Conservation (phyloP, 768 basidiomycete species). For the Collybia nuda region DNA sequence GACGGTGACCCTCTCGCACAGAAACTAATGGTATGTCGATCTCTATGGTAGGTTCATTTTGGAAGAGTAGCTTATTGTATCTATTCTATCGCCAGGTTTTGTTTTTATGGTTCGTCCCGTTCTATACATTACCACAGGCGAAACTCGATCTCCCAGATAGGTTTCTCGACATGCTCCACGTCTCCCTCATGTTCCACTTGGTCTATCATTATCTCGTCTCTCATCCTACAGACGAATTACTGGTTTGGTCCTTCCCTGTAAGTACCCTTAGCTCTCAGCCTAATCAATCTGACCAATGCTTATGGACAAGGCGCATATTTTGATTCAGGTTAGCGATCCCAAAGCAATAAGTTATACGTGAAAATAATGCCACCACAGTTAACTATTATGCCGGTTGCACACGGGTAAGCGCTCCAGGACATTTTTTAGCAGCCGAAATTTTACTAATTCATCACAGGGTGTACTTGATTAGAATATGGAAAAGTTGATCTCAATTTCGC, state of each 20-base stretch:
- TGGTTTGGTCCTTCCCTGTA: slow-evolving; percentile 1
- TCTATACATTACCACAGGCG: neutral
- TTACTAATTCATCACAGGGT: no score
- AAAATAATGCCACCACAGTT: neutral
- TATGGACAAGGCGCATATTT: neutral
- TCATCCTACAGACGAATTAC: neutral
- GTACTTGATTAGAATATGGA: slow-evolving; percentile 2
- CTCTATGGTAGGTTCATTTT: no score
- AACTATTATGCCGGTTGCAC: neutral
- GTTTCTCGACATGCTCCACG: neutral
- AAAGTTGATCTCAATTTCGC: neutral
- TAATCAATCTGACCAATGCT: neutral
- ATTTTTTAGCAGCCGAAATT: no score
- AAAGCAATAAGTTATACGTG: no score
- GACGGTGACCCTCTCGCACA: no score
- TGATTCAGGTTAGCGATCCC: neutral
- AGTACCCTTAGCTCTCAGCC: neutral
- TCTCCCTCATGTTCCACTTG: neutral
- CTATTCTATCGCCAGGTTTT: neutral
- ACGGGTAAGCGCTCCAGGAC: no score
- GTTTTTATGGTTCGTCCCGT: slow-evolving; percentile 1
- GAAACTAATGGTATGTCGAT: no score
- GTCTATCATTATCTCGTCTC: slow-evolving; percentile 4
- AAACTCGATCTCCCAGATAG: neutral
- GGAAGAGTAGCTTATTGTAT: no score